Evolutionary conservation across 352 stramenopile species (phyloP), one percentile per base, ranked within the genome.

Genomic region (Plasmopara halstedii): DNA sequence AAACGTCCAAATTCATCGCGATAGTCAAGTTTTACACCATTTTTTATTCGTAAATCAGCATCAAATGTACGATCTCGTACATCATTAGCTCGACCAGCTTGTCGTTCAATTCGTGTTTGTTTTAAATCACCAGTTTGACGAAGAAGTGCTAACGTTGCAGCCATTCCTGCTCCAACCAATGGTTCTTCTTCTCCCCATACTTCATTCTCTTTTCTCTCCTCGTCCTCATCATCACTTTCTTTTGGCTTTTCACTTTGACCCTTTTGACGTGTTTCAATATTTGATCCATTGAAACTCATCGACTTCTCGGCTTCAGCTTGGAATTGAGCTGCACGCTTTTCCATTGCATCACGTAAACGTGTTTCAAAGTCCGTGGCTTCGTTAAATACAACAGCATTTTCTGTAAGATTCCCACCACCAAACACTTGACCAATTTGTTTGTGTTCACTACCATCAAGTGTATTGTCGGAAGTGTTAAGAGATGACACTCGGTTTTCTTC

Each of bases 1-100:
- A 98, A 60, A 3, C 92, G 88, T 4, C 96, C 95, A 64, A 97
- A 93, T 42, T 98, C 93, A 61, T 99, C 95, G 34, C 95, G 82
- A 71, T 99, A 99, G 61, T 99, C 95, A 11, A 99, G 58, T 44
- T 89, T 91, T 18, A 91, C 79, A n/a, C 82, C 82, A 39, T 90
- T 78, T 53, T 88, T 88, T 26, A 93, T 46, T 0, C 60, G 70
- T 2, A 97, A 56, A 58, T 97, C 82, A 2, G 95, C 61, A 14
- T 95, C 70, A 35, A 94, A 72, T 50, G 95, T 92, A 63, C 94
- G 86, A 25, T 97, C 90, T 21, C 95, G 95, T 10, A 86, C 62
- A 66, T 99, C 95, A 44, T 98, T 98, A 1, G 93, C 88, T 39
- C 95, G 77, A 22, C 95, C 95, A 19, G 90, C 77, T 40, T 97